Percentiles rank a stretch among this genome's conserved stretches.
These are phyloP conservation scores for Pugionium cornutum DNA, from an alignment of 345 rosid genomes.

Conservation along the genomic window DNA sequence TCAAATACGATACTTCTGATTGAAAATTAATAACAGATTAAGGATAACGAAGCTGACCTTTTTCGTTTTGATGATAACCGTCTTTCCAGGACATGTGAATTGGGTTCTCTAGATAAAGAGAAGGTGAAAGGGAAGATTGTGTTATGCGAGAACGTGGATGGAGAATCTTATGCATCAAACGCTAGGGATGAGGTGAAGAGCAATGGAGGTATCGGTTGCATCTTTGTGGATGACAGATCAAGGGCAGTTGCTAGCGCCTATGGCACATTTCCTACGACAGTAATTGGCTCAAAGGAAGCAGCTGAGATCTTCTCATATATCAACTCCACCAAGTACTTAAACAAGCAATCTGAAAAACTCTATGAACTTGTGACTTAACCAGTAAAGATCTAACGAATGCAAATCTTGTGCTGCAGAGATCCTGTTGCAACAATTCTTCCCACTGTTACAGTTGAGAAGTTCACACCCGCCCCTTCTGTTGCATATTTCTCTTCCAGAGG, in stretches of 20 bases:
- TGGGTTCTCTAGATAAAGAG: constrained; percentile 46
- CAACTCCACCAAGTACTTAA: constrained; percentile 63
- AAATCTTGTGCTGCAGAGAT: constrained; percentile 41
- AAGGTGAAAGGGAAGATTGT: constrained; percentile 66
- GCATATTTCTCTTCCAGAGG: constrained; percentile 85
- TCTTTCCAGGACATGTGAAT: constrained; percentile 53
- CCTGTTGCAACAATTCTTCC: constrained; percentile 74
- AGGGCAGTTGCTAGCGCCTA: constrained; percentile 50
- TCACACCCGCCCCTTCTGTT: constrained; percentile 65
- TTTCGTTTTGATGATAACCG: not conserved
- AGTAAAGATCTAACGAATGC: not conserved
- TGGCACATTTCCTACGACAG: constrained; percentile 51
- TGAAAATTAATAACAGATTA: not conserved
- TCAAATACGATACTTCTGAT: not conserved
- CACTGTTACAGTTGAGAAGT: constrained; percentile 48
- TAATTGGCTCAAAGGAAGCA: constrained; percentile 57
- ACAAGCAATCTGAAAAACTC: not conserved
- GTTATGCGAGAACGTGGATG: constrained; percentile 52
- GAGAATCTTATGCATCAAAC: constrained; percentile 14
- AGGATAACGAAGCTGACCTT: not conserved
- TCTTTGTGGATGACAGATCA: constrained; percentile 50
- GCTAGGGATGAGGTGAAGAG: constrained; percentile 47
- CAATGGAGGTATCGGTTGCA: constrained; percentile 60
- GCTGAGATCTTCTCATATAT: constrained; percentile 53
- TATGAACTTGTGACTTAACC: constrained; percentile 1